Conservation (phyloP, 2,329 filamentous ascomycete species). For the Clarireedia paspali region DNA sequence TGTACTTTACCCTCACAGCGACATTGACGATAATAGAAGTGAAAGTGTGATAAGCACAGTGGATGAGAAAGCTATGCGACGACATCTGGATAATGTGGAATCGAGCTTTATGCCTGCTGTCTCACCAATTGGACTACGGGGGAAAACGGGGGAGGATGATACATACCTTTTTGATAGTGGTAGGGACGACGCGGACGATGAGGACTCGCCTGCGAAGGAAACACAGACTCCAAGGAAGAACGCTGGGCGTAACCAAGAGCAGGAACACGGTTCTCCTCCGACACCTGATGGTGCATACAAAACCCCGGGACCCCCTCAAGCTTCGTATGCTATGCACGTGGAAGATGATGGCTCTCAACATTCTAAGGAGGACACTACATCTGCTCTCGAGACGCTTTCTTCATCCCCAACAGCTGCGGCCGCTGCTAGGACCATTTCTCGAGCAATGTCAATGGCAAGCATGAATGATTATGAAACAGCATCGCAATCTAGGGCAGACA, state of each 20-base stretch:
- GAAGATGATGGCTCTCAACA: slow-evolving; percentile 14
- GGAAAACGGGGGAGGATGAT: slow-evolving; percentile 43
- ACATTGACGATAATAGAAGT: slow-evolving; percentile 18
- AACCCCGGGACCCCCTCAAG: slow-evolving; percentile 17
- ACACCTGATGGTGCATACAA: slow-evolving; percentile 24
- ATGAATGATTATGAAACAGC: slow-evolving; percentile 13
- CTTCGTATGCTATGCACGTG: slow-evolving; percentile 1
- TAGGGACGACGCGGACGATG: not conserved
- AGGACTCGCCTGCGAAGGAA: slow-evolving; percentile 1
- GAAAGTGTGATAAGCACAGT: slow-evolving; percentile 21
- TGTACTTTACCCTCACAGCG: slow-evolving; percentile 21
- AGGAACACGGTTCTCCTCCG: slow-evolving; percentile 15
- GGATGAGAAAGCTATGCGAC: slow-evolving; percentile 29
- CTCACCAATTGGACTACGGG: slow-evolving; percentile 45
- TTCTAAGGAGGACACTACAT: slow-evolving; percentile 36
- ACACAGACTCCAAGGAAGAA: not conserved
- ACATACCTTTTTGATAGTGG: slow-evolving; percentile 49
- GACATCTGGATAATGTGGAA: slow-evolving; percentile 54
- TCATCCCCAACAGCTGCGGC: slow-evolving; percentile 51
- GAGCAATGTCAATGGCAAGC: slow-evolving; percentile 41
- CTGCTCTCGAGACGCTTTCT: slow-evolving; percentile 44
- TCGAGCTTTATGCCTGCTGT: slow-evolving; percentile 55
- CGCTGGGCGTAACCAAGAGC: not conserved
- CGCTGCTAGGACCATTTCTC: slow-evolving; percentile 44
- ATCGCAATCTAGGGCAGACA: slow-evolving; percentile 14